Percentiles rank a stretch among this genome's conserved stretches.
These are phyloP conservation scores for Helotiales sp. DNA, from an alignment of 2,329 filamentous ascomycete genomes.

Conservation along the genomic window DNA sequence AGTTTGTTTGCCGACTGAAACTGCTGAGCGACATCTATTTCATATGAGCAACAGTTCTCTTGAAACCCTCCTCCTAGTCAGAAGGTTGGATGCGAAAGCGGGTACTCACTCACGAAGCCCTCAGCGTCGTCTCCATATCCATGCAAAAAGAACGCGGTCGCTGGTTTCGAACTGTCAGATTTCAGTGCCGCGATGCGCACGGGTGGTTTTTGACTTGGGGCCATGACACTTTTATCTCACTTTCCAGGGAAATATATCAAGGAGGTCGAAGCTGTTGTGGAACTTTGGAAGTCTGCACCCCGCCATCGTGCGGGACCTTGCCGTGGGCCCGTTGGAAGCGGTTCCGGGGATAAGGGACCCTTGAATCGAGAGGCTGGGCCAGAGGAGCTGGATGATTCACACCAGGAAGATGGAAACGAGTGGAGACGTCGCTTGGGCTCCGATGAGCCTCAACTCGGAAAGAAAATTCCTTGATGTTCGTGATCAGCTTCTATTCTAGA, in stretches of 20 bases:
- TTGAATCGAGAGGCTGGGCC: not conserved
- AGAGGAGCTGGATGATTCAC: not conserved
- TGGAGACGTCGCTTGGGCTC: not conserved
- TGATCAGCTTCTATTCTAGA: no score
- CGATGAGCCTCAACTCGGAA: not conserved
- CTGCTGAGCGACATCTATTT: slow-evolving; percentile 43
- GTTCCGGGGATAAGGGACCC: not conserved
- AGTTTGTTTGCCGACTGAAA: slow-evolving; percentile 50
- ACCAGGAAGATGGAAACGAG: not conserved
- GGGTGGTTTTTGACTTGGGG: slow-evolving; percentile 12
- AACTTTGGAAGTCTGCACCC: not conserved
- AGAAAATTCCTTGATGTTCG: no score
- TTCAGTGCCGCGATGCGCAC: slow-evolving; percentile 11
- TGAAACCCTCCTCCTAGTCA: no score
- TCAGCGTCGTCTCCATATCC: slow-evolving; percentile 80
- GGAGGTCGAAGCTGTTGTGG: not conserved
- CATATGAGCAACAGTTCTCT: no score
- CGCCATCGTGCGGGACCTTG: not conserved
- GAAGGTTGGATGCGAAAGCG: not conserved
- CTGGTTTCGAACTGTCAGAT: slow-evolving; percentile 76
- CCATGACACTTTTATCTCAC: not conserved
- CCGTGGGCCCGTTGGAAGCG: not conserved
- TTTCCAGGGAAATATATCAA: not conserved
- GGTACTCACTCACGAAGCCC: slow-evolving; percentile 61
- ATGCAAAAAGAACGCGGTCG: slow-evolving; percentile 92